These are phyloP conservation scores for Saccharomycopsis sp. DNA, from an alignment of 805 yeast genomes.

Conservation along the genomic window DNA sequence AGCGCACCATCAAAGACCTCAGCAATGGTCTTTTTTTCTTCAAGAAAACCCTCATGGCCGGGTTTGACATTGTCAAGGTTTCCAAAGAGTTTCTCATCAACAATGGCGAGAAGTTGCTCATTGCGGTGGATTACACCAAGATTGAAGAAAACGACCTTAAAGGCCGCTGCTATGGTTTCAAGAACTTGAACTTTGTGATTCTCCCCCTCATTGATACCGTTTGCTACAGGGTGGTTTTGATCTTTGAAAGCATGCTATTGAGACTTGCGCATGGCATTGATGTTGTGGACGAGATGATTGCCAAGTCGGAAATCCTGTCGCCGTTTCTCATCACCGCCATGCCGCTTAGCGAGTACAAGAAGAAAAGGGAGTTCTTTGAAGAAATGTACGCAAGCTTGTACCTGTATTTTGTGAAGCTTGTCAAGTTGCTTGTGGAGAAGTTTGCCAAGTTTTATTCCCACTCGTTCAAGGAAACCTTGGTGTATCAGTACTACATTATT, in stretches of 20 bases:
- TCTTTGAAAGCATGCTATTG: conserved; percentile 8
- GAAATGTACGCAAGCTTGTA: conserved; percentile 12
- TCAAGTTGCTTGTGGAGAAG: conserved; percentile 14
- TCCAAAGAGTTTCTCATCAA: conserved; percentile 12
- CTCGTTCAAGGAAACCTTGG: conserved; percentile 11
- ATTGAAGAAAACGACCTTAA: conserved; percentile 2
- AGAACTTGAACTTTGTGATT: conserved; percentile 15
- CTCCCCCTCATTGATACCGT: conserved; percentile 16
- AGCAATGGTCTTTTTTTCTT: conserved; percentile 10
- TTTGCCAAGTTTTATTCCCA: conserved; percentile 16
- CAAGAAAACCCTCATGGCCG: conserved; percentile 5
- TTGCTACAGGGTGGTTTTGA: conserved; percentile 7
- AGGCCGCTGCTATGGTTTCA: conserved; percentile 11
- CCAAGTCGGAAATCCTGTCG: conserved; percentile 2
- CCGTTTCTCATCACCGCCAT: conserved; percentile 11
- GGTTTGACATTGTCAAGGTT: conserved; percentile 9
- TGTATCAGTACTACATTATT: conserved; percentile 14
- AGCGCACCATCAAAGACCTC: conserved; percentile 2
- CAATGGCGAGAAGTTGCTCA: conserved; percentile 8
- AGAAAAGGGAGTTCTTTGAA: conserved; percentile 8
- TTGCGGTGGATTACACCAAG: conserved; percentile 3
- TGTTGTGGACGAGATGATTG: conserved; percentile 7
- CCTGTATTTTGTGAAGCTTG: conserved; percentile 7
- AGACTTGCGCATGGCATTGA: conserved; percentile 10
- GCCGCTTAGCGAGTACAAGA: conserved; percentile 9